Percentiles rank a stretch among this genome's conserved stretches.
These are phyloP conservation scores for Xerocomellus intermedius DNA, from an alignment of 768 basidiomycete genomes.

Conservation along the genomic window DNA sequence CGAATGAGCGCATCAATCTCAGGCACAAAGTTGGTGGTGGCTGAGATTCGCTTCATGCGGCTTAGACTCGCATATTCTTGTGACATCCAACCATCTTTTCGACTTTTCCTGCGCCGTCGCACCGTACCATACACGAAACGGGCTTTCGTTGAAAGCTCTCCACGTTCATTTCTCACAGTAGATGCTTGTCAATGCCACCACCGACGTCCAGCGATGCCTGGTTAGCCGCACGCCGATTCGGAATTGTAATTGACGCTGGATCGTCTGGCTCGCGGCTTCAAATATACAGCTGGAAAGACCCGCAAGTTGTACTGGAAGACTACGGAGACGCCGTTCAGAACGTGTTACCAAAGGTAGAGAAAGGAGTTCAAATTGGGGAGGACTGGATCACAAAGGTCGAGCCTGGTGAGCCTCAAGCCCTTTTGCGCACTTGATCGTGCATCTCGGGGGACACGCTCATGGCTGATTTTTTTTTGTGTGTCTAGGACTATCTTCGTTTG, in stretches of 20 bases:
- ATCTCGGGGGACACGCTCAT: background rate
- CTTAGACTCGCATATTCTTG: background rate
- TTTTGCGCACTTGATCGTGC: background rate
- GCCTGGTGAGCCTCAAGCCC: constrained; percentile 65
- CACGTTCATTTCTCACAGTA: constrained; percentile 26
- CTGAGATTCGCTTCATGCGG: background rate
- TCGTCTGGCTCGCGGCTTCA: constrained; percentile 95
- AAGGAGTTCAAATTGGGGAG: constrained; percentile 77
- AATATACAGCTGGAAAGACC: constrained; percentile 96
- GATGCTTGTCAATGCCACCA: constrained; percentile 62
- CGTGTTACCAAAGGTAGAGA: constrained; percentile 82
- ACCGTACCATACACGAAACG: constrained; percentile 12
- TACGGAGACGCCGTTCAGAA: constrained; percentile 49
- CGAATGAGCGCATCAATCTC: background rate
- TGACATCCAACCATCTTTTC: background rate
- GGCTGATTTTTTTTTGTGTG: background rate
- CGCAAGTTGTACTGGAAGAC: constrained; percentile 56
- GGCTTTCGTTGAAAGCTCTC: constrained; percentile 20
- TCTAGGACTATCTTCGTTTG: constrained; percentile 85
- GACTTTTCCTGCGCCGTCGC: background rate
- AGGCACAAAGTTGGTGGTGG: background rate
- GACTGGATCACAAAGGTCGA: constrained; percentile 91
- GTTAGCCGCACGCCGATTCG: constrained; percentile 80
- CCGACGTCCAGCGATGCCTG: constrained; percentile 69
- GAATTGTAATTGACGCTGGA: constrained; percentile 96